Conservation (phyloP, 2,329 filamentous ascomycete genomes). For the Aspergillus persii region DNA sequence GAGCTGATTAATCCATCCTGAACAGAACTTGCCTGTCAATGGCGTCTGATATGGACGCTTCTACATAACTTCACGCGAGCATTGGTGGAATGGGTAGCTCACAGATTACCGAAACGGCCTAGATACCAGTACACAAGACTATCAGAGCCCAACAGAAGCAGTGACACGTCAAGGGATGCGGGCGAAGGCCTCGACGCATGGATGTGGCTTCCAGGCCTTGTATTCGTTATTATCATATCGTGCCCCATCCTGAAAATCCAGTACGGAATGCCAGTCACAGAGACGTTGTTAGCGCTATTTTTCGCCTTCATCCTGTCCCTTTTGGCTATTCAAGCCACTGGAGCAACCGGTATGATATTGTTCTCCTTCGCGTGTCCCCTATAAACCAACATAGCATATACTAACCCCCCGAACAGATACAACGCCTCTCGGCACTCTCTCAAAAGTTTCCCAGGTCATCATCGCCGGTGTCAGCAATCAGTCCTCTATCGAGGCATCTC, state of each 20-base stretch:
- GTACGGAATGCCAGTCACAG: not conserved
- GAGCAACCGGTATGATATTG: not conserved
- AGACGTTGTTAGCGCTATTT: constrained; percentile 1
- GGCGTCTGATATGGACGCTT: constrained; percentile 2
- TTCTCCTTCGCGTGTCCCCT: not conserved
- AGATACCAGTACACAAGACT: not conserved
- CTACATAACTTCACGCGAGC: not conserved
- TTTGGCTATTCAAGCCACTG: constrained; percentile 5
- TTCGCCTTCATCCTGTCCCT: constrained; percentile 4
- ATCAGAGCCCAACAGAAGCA: not conserved
- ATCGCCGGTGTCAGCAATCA: not conserved
- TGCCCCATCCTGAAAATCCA: not conserved
- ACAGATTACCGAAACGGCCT: not conserved
- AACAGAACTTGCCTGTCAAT: constrained; percentile 4
- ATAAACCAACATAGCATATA: not conserved
- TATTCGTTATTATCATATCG: not conserved
- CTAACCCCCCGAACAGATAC: not conserved
- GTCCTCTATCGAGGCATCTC: not conserved
- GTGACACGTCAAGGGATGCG: not conserved
- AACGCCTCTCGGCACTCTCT: constrained; percentile 1
- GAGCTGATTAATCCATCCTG: not conserved
- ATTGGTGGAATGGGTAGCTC: not conserved
- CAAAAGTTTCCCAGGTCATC: constrained; percentile 4
- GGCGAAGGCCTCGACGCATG: not conserved
- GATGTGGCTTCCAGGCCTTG: constrained; percentile 4